Base-by-base conservation (phyloP, 169 alveolate species). In the Fabrea salina region DNA sequence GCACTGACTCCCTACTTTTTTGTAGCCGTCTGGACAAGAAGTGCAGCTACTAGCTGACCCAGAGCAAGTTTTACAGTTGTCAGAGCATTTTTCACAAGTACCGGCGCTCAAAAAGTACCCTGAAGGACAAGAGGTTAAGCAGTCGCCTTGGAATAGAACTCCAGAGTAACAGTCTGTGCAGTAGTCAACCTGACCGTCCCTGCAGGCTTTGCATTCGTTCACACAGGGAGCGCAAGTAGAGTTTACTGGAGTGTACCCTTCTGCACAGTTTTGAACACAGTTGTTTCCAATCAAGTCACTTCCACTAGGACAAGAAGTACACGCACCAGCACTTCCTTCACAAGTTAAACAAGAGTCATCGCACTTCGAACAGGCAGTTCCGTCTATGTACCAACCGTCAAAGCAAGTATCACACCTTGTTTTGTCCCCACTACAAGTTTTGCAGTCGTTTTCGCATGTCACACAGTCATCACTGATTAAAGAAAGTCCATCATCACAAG, bases 21-120 rank as follows among this genome's bases (percentile, higher is more conserved):
- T 51, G 27, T 51, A 51, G 59, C 71, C 71, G 6, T 58, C 71
- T 33, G 71, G 71, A 35, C 71, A 58, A 1, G 37, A 58, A 25
- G 71, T 30, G 44, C 79, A 70, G 66, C 25, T 43, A 3, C 30
- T 30, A n/a, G 59, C 67, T 22, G 59, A 47, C 22, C 32, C 39
- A 27, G 4, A 1, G 30, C 79, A 70, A 70, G 67, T 70, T 5
- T 30, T 19, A 33, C 79, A 70, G 4, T 70, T 70, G 0, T 1
- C 35, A 0, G 41, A 19, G 67, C 79, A 70, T 16, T 22, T 1
- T 5, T 47, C 16, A 35, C 79, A 70, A 19, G 19, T 22, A 22
- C 43, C 22, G 25, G 30, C 66, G 49, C 11, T 11, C 16, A 25
- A 27, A 49, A 2, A 70, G 44, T 43, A 35, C 8, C 79, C 79